These are phyloP conservation scores for Syncephalis plumigaleata DNA, from an alignment of 371 early-diverging fungal species.

Conservation along the genomic window DNA sequence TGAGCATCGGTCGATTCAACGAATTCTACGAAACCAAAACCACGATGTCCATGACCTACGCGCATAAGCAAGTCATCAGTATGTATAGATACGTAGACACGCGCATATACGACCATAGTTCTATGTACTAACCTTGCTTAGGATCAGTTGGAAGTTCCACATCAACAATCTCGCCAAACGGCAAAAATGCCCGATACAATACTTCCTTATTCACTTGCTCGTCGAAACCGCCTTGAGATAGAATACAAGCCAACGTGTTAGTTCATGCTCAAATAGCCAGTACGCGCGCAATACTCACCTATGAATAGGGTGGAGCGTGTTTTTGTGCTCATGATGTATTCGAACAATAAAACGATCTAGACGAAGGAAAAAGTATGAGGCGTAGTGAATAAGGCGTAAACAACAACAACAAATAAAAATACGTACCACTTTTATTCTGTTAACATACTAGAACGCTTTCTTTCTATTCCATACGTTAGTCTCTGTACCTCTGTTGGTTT, in stretches of 20 bases:
- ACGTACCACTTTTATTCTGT: too few species aligned
- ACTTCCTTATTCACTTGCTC: constrained; percentile 55
- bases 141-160: constrained; percentile 72
- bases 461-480: too few species aligned
- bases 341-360: too few species aligned
- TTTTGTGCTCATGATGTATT: background rate
- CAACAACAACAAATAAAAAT: too few species aligned
- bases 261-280: background rate
- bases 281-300: background rate
- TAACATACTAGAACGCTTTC: too few species aligned
- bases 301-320: background rate
- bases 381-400: too few species aligned
- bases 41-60: constrained; percentile 52
- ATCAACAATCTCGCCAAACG: constrained; percentile 89
- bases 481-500: too few species aligned
- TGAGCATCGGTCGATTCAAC: constrained; percentile 67
- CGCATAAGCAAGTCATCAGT: constrained; percentile 1
- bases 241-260: background rate
- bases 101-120: background rate
- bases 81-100: background rate
- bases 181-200: constrained; percentile 79
- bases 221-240: constrained; percentile 55
- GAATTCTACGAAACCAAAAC: constrained; percentile 91
- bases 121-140: constrained; percentile 27
- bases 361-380: too few species aligned